Percentiles rank a stretch among this genome's conserved stretches.
phyloP scores from a whole-genome alignment of 257 asterid genomes.

The Solanum bulbocastanum region DNA sequence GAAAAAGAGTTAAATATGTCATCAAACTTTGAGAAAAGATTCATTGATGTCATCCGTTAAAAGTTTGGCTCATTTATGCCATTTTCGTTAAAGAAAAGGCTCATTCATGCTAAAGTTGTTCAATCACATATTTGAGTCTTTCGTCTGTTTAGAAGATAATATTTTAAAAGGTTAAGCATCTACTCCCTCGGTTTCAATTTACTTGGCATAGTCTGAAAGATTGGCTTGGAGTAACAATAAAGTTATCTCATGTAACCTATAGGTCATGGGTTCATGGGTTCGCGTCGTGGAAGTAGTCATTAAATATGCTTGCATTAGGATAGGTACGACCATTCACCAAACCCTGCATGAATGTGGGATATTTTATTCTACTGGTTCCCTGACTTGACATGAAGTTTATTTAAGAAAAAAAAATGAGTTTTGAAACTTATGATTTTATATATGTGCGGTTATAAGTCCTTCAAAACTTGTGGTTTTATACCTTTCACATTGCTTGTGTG shows the following conservation, averaged over 20 bases:
- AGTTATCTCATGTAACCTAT: not conserved
- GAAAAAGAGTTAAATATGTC: no score
- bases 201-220: not conserved
- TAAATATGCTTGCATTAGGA: not conserved
- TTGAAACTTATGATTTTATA: not conserved
- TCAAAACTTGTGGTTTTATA: not conserved
- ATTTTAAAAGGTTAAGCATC: not conserved
- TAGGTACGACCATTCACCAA: not conserved
- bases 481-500: not conserved
- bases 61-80: no score
- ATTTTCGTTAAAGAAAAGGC: no score
- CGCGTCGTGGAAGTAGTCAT: not conserved
- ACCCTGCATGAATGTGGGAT: not conserved
- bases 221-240: not conserved
- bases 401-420: not conserved
- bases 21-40: no score
- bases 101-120: no score
- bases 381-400: not conserved
- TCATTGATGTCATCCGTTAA: not conserved
- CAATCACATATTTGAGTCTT: not conserved
- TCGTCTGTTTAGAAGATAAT: not conserved
- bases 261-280: not conserved
- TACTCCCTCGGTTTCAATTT: not conserved
- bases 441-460: not conserved
- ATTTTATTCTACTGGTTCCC: not conserved